Evolutionary conservation across 148 eudicot species (phyloP).

Genomic region (Spergularia marina): DNA sequence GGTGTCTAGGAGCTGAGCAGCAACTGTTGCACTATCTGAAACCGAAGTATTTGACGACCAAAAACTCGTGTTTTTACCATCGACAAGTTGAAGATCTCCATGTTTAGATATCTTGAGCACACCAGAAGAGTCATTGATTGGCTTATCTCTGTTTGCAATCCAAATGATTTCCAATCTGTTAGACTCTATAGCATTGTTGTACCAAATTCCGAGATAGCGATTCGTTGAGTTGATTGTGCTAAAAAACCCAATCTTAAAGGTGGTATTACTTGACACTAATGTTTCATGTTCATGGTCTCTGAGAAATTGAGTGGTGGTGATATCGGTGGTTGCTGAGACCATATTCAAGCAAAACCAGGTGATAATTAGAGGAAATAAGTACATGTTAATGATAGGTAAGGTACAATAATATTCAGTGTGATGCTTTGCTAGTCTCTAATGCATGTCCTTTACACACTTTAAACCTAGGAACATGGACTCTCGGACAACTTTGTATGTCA

Average conservation of each 20-base stretch:
- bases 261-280: conserved; percentile 24
- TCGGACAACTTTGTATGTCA: too few relatives aligned
- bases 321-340: too few relatives aligned
- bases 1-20: conserved; percentile 33
- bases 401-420: too few relatives aligned
- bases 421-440: too few relatives aligned
- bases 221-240: conserved; percentile 27
- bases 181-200: not conserved
- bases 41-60: conserved; percentile 34
- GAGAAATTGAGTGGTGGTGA: too few relatives aligned
- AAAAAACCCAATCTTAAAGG: conserved; percentile 42
- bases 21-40: not conserved
- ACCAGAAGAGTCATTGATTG: conserved; percentile 34
- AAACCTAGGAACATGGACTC: too few relatives aligned
- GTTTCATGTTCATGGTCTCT: not conserved
- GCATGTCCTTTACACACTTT: too few relatives aligned
- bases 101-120: conserved; percentile 19
- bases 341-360: too few relatives aligned
- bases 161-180: conserved; percentile 28
- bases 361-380: too few relatives aligned
- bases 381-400: too few relatives aligned
- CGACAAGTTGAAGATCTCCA: conserved; percentile 35
- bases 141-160: conserved; percentile 51
- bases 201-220: conserved; percentile 44
- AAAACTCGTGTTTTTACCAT: conserved; percentile 18